phyloP scores from a whole-genome alignment of 176 grass and related monocot species.

The Areca catechu region DNA sequence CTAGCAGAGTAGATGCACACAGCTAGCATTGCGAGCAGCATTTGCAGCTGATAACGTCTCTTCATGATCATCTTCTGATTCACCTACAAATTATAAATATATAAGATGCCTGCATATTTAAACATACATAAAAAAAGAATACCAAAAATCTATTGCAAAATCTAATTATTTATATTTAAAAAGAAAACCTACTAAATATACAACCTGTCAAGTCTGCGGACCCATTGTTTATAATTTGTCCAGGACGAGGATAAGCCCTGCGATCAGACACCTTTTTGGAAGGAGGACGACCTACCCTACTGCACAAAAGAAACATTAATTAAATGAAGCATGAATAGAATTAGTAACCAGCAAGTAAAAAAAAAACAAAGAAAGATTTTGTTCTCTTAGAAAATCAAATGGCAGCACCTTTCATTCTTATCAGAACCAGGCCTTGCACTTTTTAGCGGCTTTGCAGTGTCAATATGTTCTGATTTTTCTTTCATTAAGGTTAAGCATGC shows the following conservation, averaged over 20 bases:
- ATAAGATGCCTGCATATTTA: slow-evolving; percentile 8
- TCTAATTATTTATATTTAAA: not conserved
- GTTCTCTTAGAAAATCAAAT: not conserved
- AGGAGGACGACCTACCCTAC: slow-evolving; percentile 51
- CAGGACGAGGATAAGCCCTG: slow-evolving; percentile 42
- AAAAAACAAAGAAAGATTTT: not conserved
- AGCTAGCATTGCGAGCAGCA: slow-evolving; percentile 53
- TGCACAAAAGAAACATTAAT: slow-evolving; percentile 17
- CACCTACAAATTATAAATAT: slow-evolving; percentile 39
- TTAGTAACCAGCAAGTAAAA: not conserved
- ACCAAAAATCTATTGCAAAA: not conserved
- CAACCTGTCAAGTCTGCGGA: slow-evolving; percentile 37
- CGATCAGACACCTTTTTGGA: slow-evolving; percentile 57
- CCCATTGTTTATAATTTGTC: slow-evolving; percentile 32
- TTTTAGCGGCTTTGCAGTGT: slow-evolving; percentile 47
- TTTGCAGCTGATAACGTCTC: slow-evolving; percentile 73
- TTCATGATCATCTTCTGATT: slow-evolving; percentile 65
- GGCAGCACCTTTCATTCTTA: slow-evolving; percentile 57
- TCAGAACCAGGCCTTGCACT: slow-evolving; percentile 41
- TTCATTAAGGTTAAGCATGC: slow-evolving; percentile 39
- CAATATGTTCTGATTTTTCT: slow-evolving; percentile 42
- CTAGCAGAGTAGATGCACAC: slow-evolving; percentile 26
- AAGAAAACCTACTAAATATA: slow-evolving; percentile 16
- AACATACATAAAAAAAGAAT: not conserved
- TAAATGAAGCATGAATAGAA: not conserved